Evolutionary conservation across 768 basidiomycete species (phyloP).

Genomic region (Pilatotrama ljubarskyi): DNA sequence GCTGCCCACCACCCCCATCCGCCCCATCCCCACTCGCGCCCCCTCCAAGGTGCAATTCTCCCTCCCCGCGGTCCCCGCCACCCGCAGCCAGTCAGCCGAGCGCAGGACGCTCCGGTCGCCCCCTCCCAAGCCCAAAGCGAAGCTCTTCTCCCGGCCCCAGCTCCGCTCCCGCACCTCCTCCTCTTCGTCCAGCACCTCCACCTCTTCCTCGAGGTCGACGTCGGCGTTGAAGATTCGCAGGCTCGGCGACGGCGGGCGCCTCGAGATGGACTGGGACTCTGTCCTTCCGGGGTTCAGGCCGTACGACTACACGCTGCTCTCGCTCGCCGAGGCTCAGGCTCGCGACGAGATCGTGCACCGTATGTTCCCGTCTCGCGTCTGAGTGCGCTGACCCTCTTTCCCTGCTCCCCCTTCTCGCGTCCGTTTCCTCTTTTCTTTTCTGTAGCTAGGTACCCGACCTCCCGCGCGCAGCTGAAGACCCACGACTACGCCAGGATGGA

Average conservation of each 20-base stretch:
- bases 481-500: neutral
- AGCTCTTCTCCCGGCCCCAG: neutral
- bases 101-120: conserved; percentile 10
- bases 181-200: neutral
- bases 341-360: conserved; percentile 13
- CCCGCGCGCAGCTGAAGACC: conserved; percentile 13
- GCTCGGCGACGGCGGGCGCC: conserved; percentile 1
- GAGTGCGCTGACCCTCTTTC: neutral
- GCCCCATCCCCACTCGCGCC: neutral
- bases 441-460: neutral
- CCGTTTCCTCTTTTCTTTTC: neutral
- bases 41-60: conserved; percentile 3
- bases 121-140: conserved; percentile 1
- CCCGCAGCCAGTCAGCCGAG: neutral
- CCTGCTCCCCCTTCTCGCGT: neutral
- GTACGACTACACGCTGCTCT: conserved; percentile 13
- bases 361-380: conserved; percentile 2
- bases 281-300: neutral
- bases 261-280: neutral
- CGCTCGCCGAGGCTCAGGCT: conserved; percentile 6
- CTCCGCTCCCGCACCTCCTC: neutral
- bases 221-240: neutral
- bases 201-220: neutral
- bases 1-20: neutral
- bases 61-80: neutral